phyloP scores from a whole-genome alignment of 257 asterid species.

The Rubia yunnanensis region DNA sequence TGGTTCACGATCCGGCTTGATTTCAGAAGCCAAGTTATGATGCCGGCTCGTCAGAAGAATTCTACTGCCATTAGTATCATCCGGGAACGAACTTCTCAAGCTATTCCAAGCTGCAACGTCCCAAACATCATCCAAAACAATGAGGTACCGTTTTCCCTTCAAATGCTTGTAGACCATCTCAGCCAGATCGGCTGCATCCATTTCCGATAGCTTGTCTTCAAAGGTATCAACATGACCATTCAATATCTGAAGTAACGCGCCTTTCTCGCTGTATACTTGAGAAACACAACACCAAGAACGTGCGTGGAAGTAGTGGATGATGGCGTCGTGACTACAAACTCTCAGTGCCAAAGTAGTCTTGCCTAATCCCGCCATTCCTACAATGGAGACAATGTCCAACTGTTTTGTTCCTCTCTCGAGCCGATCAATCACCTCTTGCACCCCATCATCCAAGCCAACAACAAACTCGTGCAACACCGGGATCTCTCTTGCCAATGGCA shows the following conservation, averaged over 20 bases:
- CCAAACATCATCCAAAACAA: neutral
- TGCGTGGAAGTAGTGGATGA: neutral
- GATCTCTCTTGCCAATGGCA: neutral
- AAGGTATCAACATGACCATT: neutral
- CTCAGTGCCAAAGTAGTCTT: neutral
- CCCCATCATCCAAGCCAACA: neutral
- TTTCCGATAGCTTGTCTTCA: neutral
- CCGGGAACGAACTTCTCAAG: neutral
- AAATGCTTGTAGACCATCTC: neutral
- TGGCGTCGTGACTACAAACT: neutral
- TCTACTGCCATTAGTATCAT: neutral
- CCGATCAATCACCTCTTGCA: neutral
- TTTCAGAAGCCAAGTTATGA: neutral
- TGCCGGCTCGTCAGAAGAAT: neutral
- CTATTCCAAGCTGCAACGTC: neutral
- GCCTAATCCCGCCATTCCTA: neutral
- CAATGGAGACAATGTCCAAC: neutral
- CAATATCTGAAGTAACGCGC: neutral
- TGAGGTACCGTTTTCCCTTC: neutral
- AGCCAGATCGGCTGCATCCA: neutral
- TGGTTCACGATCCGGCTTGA: neutral
- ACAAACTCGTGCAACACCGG: neutral
- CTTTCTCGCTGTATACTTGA: neutral
- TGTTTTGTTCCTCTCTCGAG: neutral
- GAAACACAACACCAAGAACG: conserved; percentile 1